These are phyloP conservation scores for Esteya vermicola DNA, from an alignment of 2,329 filamentous ascomycete genomes.

Conservation along the genomic window DNA sequence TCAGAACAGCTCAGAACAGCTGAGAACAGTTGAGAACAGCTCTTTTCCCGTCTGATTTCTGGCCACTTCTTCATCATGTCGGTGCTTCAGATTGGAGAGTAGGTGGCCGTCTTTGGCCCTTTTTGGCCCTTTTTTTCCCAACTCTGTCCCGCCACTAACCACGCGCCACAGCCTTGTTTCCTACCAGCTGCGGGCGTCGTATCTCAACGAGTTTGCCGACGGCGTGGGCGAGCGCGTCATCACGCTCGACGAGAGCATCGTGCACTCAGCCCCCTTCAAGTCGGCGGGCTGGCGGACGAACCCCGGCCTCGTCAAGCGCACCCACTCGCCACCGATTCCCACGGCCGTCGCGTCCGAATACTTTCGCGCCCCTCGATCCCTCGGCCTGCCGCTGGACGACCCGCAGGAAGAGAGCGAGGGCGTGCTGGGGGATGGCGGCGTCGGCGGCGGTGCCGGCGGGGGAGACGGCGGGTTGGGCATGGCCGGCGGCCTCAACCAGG, in stretches of 20 bases:
- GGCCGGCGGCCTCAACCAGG: too few relatives aligned
- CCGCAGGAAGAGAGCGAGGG: conserved; percentile 61
- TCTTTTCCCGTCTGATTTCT: too few relatives aligned
- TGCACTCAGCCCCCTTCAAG: conserved; percentile 72
- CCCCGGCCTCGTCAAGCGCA: conserved; percentile 63
- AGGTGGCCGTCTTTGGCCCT: conserved; percentile 7
- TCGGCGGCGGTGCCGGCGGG: neutral
- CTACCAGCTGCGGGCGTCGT: conserved; percentile 69
- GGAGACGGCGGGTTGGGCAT: neutral
- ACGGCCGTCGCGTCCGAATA: conserved; percentile 73
- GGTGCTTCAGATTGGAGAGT: conserved; percentile 30
- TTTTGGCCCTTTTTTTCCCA: neutral
- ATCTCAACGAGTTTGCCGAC: conserved; percentile 67
- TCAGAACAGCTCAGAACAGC: neutral
- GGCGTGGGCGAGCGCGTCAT: conserved; percentile 76
- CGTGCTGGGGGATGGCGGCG: conserved; percentile 36
- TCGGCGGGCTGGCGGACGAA: conserved; percentile 68
- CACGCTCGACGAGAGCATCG: conserved; percentile 62
- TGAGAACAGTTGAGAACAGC: neutral
- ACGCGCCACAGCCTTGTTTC: conserved; percentile 51
- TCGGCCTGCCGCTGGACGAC: conserved; percentile 51
- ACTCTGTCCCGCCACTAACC: neutral
- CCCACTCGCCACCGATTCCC: conserved; percentile 74
- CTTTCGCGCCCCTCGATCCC: conserved; percentile 56
- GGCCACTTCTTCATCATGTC: conserved; percentile 23